phyloP scores from a whole-genome alignment of 139 green algal species.

The Closterium sp. region DNA sequence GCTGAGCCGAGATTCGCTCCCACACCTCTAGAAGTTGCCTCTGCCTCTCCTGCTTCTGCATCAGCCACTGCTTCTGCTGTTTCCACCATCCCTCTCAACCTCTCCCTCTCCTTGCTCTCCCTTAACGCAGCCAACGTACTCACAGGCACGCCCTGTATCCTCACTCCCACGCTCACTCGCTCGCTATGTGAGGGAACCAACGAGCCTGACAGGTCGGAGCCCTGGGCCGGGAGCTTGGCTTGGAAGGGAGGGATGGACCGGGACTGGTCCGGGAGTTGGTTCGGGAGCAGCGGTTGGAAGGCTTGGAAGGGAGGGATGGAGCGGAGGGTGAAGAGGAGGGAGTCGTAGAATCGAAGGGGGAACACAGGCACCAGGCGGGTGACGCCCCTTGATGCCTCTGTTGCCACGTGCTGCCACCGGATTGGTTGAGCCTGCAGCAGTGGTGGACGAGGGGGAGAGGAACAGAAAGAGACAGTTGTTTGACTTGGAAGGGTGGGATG shows the following conservation, averaged over 20 bases:
- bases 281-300: background rate
- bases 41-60: background rate
- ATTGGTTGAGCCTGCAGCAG: background rate
- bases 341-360: background rate
- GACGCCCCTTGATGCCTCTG: background rate
- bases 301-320: background rate
- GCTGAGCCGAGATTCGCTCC: no score
- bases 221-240: no score
- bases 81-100: background rate
- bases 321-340: constrained; percentile 1
- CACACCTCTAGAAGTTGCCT: no score
- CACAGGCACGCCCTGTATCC: background rate
- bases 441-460: background rate
- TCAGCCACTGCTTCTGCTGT: background rate
- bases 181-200: no score
- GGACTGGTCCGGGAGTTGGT: background rate
- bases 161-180: background rate
- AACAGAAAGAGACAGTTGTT: no score
- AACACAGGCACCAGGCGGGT: background rate
- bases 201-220: no score
- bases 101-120: background rate
- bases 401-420: constrained; percentile 4
- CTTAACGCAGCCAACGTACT: background rate
- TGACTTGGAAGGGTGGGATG: no score
- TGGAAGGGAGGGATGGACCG: background rate